phyloP scores from a whole-genome alignment of 1,139 yeast species.

The Geotrichum fermentans region DNA sequence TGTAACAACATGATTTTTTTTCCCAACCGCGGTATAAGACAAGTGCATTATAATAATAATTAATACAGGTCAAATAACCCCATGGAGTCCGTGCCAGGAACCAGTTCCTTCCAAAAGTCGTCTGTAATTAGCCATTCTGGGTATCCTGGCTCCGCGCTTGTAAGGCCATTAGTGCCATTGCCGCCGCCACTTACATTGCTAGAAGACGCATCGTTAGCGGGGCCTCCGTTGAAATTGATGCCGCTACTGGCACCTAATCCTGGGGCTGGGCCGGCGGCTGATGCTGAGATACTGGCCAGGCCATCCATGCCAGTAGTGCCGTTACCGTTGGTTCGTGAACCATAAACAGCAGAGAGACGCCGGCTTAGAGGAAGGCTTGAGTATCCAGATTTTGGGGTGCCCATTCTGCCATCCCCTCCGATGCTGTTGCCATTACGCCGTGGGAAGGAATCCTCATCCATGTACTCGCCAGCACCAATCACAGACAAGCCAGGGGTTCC shows the following conservation, averaged over 20 bases:
- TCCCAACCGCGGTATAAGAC: background rate
- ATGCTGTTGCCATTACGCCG: background rate
- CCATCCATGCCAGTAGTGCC: too few relatives aligned
- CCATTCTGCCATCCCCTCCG: background rate
- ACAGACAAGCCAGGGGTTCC: background rate
- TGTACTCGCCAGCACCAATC: background rate
- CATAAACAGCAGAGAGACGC: background rate
- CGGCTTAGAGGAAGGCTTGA: background rate
- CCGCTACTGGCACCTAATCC: too few relatives aligned
- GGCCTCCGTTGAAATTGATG: background rate
- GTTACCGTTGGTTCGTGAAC: background rate
- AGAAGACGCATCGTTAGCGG: background rate
- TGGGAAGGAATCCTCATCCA: background rate
- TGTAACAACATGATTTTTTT: background rate
- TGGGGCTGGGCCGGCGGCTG: too few relatives aligned
- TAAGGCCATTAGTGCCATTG: background rate
- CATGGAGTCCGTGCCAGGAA: slow-evolving; percentile 33
- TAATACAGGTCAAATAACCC: slow-evolving; percentile 29
- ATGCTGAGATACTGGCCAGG: too few relatives aligned
- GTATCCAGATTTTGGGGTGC: background rate
- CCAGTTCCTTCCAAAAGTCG: slow-evolving; percentile 34
- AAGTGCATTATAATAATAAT: background rate
- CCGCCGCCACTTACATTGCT: background rate
- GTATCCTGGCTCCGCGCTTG: slow-evolving; percentile 21
- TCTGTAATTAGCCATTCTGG: slow-evolving; percentile 31